Evolutionary conservation across 352 stramenopile species (phyloP).

Genomic region (Pythium grandisporangium): DNA sequence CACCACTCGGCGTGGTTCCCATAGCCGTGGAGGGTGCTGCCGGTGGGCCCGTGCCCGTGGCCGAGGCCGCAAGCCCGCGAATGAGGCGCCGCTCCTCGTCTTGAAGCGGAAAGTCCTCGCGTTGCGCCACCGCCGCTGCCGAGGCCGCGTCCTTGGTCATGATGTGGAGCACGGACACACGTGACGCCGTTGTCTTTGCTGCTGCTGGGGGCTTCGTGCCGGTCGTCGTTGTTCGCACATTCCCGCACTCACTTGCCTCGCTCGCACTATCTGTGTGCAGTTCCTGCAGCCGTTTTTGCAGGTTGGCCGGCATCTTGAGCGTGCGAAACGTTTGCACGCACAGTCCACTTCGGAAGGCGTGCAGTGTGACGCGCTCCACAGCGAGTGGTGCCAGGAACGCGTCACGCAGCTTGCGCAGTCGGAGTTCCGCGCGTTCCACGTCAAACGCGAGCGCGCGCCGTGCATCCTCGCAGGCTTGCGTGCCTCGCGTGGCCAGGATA

Average conservation of each 20-base stretch:
- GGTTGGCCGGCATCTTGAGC: conserved; percentile 51
- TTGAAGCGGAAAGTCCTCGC: conserved; percentile 44
- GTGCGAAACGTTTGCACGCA: conserved; percentile 76
- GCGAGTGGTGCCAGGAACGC: conserved; percentile 62
- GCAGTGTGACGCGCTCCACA: conserved; percentile 68
- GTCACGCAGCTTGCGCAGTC: conserved; percentile 81
- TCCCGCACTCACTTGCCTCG: conserved; percentile 4
- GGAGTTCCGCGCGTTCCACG: conserved; percentile 66
- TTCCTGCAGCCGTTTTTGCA: conserved; percentile 64
- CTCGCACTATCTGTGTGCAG: conserved; percentile 35
- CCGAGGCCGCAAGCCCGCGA: neutral
- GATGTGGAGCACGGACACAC: conserved; percentile 56
- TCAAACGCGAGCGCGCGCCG: conserved; percentile 75
- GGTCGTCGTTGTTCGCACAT: neutral
- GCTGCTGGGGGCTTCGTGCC: no score
- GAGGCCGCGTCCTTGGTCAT: conserved; percentile 39
- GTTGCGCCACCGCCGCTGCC: no score
- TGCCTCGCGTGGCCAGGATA: conserved; percentile 45
- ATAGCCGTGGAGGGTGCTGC: conserved; percentile 3
- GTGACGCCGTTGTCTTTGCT: no score
- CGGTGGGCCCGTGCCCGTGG: conserved; percentile 7
- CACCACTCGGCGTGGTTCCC: neutral
- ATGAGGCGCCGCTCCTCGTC: conserved; percentile 52
- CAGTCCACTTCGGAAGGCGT: conserved; percentile 51
- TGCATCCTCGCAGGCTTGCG: conserved; percentile 85